phyloP scores from a whole-genome alignment of 805 yeast genomes.

The Nematodospora valgi region DNA sequence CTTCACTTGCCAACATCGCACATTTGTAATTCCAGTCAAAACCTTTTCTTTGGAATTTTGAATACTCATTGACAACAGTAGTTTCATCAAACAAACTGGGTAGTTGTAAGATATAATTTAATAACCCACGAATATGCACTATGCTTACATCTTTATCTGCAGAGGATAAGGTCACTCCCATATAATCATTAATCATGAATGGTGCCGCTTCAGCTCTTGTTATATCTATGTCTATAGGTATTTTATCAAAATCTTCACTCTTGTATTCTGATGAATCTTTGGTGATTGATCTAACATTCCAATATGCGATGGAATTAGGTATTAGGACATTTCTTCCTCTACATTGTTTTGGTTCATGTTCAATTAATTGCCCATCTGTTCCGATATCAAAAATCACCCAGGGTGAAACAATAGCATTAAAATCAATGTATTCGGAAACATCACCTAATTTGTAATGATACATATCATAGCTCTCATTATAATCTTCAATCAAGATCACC shows the following conservation, averaged over 20 bases:
- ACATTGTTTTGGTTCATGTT: constrained; percentile 28
- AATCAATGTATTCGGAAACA: constrained; percentile 30
- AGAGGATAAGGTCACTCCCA: constrained; percentile 34
- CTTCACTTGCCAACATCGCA: constrained; percentile 24
- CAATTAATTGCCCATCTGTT: constrained; percentile 17
- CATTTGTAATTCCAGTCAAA: constrained; percentile 26
- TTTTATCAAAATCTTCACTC: constrained; percentile 11
- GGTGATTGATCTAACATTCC: constrained; percentile 18
- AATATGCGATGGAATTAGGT: constrained; percentile 33
- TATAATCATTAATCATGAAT: constrained; percentile 18
- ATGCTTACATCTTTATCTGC: constrained; percentile 35
- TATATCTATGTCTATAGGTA: constrained; percentile 10
- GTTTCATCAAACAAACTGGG: constrained; percentile 7
- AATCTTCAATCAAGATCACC: constrained; percentile 30
- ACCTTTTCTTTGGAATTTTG: constrained; percentile 7
- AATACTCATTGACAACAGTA: constrained; percentile 3
- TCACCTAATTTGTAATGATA: constrained; percentile 16
- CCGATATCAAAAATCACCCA: constrained; percentile 21
- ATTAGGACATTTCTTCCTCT: constrained; percentile 28
- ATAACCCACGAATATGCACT: constrained; percentile 31
- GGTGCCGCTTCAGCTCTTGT: constrained; percentile 2
- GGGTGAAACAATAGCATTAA: constrained; percentile 24
- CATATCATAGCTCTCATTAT: constrained; percentile 14
- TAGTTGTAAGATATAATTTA: constrained; percentile 14
- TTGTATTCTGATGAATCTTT: constrained; percentile 12